A percentile compares a stretch with the other conserved stretches of the same genome.
phyloP scores from a whole-genome alignment of 139 green algal species.

The Closterium sp. region DNA sequence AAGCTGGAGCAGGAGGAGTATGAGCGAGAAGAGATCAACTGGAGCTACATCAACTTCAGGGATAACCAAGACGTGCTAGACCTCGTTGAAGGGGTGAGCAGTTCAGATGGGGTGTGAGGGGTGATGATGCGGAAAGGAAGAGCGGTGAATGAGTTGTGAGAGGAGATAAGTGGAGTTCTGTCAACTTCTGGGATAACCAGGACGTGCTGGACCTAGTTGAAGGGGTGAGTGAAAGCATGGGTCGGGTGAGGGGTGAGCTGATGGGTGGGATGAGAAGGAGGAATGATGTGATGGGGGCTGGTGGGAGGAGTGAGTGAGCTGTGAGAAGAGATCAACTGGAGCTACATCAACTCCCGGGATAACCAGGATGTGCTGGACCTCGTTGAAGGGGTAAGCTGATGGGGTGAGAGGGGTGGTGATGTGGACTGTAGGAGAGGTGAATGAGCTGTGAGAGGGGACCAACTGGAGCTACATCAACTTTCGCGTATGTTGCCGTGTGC shows the following conservation, averaged over 20 bases:
- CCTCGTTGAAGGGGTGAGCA: conserved; percentile 70
- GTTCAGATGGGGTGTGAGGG: too few relatives aligned
- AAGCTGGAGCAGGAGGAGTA: conserved; percentile 98
- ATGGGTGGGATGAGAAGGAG: too few relatives aligned
- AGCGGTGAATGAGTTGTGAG: too few relatives aligned
- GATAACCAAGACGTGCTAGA: conserved; percentile 97
- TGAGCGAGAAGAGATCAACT: conserved; percentile 94
- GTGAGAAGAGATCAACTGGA: conserved; percentile 96
- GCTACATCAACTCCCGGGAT: conserved; percentile 96
- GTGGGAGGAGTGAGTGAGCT: conserved; percentile 63
- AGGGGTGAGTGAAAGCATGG: conserved; percentile 25
- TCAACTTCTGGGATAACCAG: conserved; percentile 96
- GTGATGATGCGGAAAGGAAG: too few relatives aligned
- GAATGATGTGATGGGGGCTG: too few relatives aligned
- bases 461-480: too few relatives aligned
- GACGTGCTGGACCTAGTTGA: conserved; percentile 95
- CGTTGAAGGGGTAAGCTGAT: conserved; percentile 62
- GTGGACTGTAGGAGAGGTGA: too few relatives aligned
- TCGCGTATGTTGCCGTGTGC: too few relatives aligned
- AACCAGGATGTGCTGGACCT: conserved; percentile 96
- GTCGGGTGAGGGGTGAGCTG: background rate
- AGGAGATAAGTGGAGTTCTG: conserved; percentile 98
- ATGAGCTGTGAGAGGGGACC: too few relatives aligned
- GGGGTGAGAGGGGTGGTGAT: too few relatives aligned
- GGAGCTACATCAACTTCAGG: conserved; percentile 96